Conservation (phyloP, 2,329 filamentous ascomycete genomes). For the Colletotrichum destructivum region DNA sequence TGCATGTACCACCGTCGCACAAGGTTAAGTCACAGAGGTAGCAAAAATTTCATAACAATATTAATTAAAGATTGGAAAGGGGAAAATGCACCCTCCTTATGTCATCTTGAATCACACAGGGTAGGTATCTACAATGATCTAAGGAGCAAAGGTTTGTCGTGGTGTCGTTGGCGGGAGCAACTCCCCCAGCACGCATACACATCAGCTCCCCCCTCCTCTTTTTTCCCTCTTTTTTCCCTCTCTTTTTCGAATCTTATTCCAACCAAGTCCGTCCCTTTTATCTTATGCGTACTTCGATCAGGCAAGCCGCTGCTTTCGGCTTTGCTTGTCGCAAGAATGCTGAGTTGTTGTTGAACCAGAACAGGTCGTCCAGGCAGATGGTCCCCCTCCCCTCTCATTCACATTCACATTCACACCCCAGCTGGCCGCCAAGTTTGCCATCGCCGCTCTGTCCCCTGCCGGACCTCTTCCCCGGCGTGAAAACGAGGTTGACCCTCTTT, state of each 20-base stretch:
- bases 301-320: conserved; percentile 34
- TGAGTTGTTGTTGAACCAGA: background rate
- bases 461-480: background rate
- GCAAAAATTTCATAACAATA: background rate
- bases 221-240: background rate
- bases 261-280: background rate
- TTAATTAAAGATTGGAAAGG: too few relatives aligned
- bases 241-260: conserved; percentile 5
- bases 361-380: background rate
- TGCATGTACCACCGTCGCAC: conserved; percentile 4
- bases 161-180: conserved; percentile 5
- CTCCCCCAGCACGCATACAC: conserved; percentile 5
- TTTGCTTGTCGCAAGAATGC: conserved; percentile 7
- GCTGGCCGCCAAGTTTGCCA: conserved; percentile 19
- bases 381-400: background rate
- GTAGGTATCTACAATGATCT: background rate
- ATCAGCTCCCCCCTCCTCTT: background rate
- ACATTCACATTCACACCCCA: background rate
- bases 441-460: background rate
- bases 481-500: conserved; percentile 19
- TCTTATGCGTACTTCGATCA: conserved; percentile 24
- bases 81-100: too few relatives aligned
- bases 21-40: background rate
- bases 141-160: background rate
- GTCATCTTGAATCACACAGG: background rate